phyloP scores from a whole-genome alignment of 768 basidiomycete genomes.

The Vishniacozyma victoriae region DNA sequence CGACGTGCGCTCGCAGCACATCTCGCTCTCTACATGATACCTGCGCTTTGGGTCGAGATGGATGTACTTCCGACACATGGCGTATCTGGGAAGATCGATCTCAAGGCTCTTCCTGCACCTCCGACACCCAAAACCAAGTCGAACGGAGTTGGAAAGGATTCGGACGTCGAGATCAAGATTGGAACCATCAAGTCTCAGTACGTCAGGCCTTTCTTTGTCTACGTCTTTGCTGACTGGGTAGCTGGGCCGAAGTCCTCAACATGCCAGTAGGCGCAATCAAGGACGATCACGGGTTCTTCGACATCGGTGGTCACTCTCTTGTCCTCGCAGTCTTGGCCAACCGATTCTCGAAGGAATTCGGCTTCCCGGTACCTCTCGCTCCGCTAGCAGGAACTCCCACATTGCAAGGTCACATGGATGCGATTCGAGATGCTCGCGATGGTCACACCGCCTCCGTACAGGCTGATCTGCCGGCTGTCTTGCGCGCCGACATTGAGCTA shows the following conservation, averaged over 20 bases:
- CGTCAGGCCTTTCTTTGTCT: no score
- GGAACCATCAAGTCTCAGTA: no score
- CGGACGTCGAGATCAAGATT: slow-evolving; percentile 8
- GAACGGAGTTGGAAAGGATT: slow-evolving; percentile 5
- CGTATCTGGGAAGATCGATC: slow-evolving; percentile 15
- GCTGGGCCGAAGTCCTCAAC: slow-evolving; percentile 13
- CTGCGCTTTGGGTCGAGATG: slow-evolving; percentile 13
- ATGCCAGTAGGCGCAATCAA: slow-evolving; percentile 10
- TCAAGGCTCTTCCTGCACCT: slow-evolving; percentile 12
- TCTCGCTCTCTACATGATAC: slow-evolving; percentile 10
- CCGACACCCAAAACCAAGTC: slow-evolving; percentile 1
- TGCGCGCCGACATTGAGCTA: slow-evolving; percentile 3
- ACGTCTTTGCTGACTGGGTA: no score
- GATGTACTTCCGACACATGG: slow-evolving; percentile 10
- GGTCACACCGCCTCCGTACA: slow-evolving; percentile 8
- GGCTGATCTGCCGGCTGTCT: slow-evolving; percentile 12
- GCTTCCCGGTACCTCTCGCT: slow-evolving; percentile 13
- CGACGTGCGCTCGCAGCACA: slow-evolving; percentile 1
- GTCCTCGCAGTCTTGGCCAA: slow-evolving; percentile 10
- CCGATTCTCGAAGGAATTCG: slow-evolving; percentile 10
- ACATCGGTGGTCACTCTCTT: slow-evolving; percentile 14
- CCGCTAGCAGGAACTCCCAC: slow-evolving; percentile 11
- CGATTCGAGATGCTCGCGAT: slow-evolving; percentile 7
- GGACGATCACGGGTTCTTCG: slow-evolving; percentile 12
- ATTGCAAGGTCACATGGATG: slow-evolving; percentile 5